Conservation (phyloP, 495 filamentous ascomycete genomes). For the Penicillium manginii region DNA sequence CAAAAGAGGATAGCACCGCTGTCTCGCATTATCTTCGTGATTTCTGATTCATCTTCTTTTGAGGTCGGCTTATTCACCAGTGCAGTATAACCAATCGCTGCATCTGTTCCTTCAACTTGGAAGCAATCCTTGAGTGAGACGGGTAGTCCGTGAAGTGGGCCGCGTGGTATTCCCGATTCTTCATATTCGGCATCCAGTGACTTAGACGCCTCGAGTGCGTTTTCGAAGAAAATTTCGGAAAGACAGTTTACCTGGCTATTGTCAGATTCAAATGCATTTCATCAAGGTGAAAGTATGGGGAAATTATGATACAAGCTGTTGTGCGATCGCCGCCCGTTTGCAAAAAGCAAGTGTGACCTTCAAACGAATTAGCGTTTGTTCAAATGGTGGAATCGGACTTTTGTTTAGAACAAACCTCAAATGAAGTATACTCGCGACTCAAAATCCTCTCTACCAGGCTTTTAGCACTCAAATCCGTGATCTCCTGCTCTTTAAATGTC, state of each 20-base stretch:
- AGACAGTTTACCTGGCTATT: slow-evolving; percentile 5
- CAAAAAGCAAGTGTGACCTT: slow-evolving; percentile 7
- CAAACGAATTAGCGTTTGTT: background rate
- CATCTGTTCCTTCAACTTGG: slow-evolving; percentile 52
- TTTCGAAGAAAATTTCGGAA: slow-evolving; percentile 9
- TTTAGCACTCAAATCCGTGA: background rate
- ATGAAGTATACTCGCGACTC: background rate
- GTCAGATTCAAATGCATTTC: no score
- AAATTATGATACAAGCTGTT: slow-evolving; percentile 4
- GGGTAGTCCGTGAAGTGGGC: slow-evolving; percentile 54
- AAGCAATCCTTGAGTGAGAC: slow-evolving; percentile 61
- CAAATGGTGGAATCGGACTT: background rate
- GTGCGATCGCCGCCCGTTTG: slow-evolving; percentile 4
- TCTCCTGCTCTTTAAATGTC: slow-evolving; percentile 1
- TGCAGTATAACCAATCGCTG: slow-evolving; percentile 51
- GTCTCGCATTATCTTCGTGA: slow-evolving; percentile 9
- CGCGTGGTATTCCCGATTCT: background rate
- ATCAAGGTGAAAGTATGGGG: no score
- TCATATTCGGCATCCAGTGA: background rate
- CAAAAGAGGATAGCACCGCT: slow-evolving; percentile 7
- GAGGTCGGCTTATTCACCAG: slow-evolving; percentile 43
- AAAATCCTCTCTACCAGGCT: background rate
- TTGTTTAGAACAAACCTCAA: background rate
- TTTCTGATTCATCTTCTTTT: slow-evolving; percentile 7
- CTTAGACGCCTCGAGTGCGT: background rate